These are phyloP conservation scores for Podaxis mareebaensis DNA, from an alignment of 768 basidiomycete species.

Conservation along the genomic window DNA sequence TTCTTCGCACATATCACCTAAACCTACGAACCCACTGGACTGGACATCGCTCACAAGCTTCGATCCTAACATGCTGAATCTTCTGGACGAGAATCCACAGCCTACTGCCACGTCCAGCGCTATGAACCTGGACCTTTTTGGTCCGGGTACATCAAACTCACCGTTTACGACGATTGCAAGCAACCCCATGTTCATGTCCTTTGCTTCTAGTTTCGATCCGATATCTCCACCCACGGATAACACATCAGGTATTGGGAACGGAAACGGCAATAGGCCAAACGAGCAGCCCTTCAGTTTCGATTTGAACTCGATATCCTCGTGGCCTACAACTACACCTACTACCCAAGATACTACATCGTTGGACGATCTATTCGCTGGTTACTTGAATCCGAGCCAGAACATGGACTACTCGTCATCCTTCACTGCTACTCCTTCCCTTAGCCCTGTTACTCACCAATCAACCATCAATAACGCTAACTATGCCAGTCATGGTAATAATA, in stretches of 20 bases:
- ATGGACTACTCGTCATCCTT: slow-evolving; percentile 32
- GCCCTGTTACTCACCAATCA: slow-evolving; percentile 56
- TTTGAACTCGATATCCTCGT: slow-evolving; percentile 45
- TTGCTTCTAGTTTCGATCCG: slow-evolving; percentile 58
- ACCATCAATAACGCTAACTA: slow-evolving; percentile 25
- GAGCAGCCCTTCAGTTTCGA: slow-evolving; percentile 42
- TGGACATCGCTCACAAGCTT: slow-evolving; percentile 71
- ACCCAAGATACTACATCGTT: slow-evolving; percentile 37
- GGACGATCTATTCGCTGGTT: slow-evolving; percentile 48
- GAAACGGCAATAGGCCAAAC: not conserved
- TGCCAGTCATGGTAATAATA: not conserved
- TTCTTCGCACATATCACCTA: slow-evolving; percentile 35
- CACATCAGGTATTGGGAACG: not conserved
- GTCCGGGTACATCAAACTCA: slow-evolving; percentile 45
- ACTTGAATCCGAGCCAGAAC: slow-evolving; percentile 28
- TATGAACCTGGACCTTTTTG: slow-evolving; percentile 63
- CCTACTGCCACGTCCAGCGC: slow-evolving; percentile 55
- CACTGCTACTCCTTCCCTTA: slow-evolving; percentile 40
- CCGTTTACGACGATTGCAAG: slow-evolving; percentile 80
- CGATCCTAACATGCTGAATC: slow-evolving; percentile 65
- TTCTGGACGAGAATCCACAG: slow-evolving; percentile 61
- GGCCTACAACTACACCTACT: slow-evolving; percentile 37
- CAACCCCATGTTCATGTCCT: slow-evolving; percentile 87
- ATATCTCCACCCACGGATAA: slow-evolving; percentile 28
- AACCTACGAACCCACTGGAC: slow-evolving; percentile 49